Evolutionary conservation across 148 eudicot species (phyloP).

Genomic region (Cornus controversa): DNA sequence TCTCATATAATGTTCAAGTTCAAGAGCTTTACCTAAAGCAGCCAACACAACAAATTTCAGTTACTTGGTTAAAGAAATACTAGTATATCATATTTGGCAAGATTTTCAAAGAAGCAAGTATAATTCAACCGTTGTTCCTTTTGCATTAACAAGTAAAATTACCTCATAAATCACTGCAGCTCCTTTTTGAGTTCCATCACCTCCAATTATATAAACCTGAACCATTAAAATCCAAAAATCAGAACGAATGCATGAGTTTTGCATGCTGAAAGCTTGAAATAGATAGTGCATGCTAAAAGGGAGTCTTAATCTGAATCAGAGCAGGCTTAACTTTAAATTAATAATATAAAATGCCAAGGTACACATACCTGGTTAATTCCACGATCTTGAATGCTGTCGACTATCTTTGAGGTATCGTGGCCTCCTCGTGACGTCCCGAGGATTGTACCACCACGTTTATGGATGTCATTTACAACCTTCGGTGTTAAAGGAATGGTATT

Average conservation of each 20-base stretch:
- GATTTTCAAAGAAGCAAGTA: not conserved
- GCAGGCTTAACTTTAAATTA: not conserved
- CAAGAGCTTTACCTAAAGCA: not conserved
- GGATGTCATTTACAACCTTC: slow-evolving; percentile 79
- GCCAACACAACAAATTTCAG: not conserved
- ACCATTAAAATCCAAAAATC: slow-evolving; percentile 16
- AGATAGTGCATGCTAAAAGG: not conserved
- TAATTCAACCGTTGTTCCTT: not conserved
- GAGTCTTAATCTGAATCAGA: not conserved
- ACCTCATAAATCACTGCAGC: slow-evolving; percentile 84
- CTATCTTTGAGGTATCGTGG: slow-evolving; percentile 84
- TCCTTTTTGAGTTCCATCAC: slow-evolving; percentile 92
- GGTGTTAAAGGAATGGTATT: slow-evolving; percentile 71
- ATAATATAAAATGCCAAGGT: not conserved
- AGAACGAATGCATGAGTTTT: not conserved
- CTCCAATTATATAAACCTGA: slow-evolving; percentile 92
- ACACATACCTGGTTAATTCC: slow-evolving; percentile 79
- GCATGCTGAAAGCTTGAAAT: not conserved
- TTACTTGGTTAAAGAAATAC: not conserved
- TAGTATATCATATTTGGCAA: not conserved
- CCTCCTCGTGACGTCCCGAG: slow-evolving; percentile 95
- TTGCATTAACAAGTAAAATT: not conserved
- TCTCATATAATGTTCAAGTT: not conserved
- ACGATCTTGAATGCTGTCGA: slow-evolving; percentile 94
- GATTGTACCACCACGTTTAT: slow-evolving; percentile 90